Conservation (phyloP, 306 rosid species). For the Vigna radiata region DNA sequence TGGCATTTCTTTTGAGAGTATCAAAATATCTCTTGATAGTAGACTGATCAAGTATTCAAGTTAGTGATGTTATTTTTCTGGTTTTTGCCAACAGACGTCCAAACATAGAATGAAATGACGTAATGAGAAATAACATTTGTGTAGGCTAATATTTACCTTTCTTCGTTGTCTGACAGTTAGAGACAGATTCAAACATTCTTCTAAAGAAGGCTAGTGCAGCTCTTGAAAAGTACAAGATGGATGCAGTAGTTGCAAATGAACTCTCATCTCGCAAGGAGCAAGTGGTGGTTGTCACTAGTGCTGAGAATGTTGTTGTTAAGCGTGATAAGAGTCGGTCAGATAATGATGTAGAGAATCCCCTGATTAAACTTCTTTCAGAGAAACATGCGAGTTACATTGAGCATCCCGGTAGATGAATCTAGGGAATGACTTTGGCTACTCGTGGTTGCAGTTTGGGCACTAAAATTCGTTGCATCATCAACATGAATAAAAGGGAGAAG, state of each 20-base stretch:
- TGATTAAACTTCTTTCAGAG: slow-evolving; percentile 69
- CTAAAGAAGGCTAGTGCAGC: slow-evolving; percentile 75
- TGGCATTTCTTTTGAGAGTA: neutral
- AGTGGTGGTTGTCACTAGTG: slow-evolving; percentile 72
- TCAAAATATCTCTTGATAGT: slow-evolving; percentile 30
- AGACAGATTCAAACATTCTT: slow-evolving; percentile 90
- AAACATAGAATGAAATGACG: slow-evolving; percentile 26
- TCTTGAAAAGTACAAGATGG: slow-evolving; percentile 85
- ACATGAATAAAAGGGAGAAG: slow-evolving; percentile 20
- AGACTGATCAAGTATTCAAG: slow-evolving; percentile 35
- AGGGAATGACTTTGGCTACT: slow-evolving; percentile 17
- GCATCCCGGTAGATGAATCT: slow-evolving; percentile 44
- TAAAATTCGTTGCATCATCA: neutral
- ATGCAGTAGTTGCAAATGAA: slow-evolving; percentile 92
- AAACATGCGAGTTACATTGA: slow-evolving; percentile 63
- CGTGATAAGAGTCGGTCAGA: slow-evolving; percentile 55
- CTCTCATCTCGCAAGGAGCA: slow-evolving; percentile 85
- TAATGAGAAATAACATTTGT: slow-evolving; percentile 3
- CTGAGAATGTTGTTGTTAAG: slow-evolving; percentile 61
- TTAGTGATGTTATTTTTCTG: slow-evolving; percentile 13
- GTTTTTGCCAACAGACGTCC: neutral
- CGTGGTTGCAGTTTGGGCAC: slow-evolving; percentile 14
- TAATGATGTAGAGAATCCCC: slow-evolving; percentile 75
- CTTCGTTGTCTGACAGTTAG: slow-evolving; percentile 64
- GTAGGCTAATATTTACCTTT: slow-evolving; percentile 31